Base-by-base conservation (phyloP, 2,329 filamentous ascomycete species). In the Penicillium paneum region DNA sequence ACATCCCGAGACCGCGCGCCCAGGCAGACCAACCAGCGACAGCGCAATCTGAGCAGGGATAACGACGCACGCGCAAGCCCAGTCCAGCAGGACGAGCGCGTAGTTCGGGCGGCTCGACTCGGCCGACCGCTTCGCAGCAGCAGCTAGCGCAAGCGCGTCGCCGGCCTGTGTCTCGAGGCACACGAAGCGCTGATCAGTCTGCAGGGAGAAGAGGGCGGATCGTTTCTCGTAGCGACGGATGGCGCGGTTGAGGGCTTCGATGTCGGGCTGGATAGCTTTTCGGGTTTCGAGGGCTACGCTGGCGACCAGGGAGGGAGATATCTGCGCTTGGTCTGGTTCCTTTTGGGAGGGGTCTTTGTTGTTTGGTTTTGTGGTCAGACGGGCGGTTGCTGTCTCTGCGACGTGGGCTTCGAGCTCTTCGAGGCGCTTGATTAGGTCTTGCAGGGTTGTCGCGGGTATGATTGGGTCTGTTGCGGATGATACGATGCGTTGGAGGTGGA, bases 221-320 rank as follows among this genome's bases (percentile, higher is more conserved):
- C 91, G 89, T 75, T 96, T 97, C 76, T 97, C 93, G 65, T 96
- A 96, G 34, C 91, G 85, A 19, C 93, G 83, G 41, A 97, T 88
- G 4, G 93, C 92, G 44, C 93, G 86, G 64, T 91, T 94, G 31
- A 97, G 78, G 0, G 91, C 90, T 64, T 97, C 92, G 6, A 97
- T 80, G 55, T 97, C 91, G 0, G 90, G 87, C 61, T 91, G 88
- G 11, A 93, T 78, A 28, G 79, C 77, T 56, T 83, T 83, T 39
- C 84, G 82, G 12, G 90, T 79, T 55, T 90, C 85, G 5, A 32
- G 7, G 11, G 70, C 64, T 17, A 77, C 68, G 55, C 77, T 74
- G 15, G 70, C 62, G 3, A 76, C 60, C 3, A 76, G 51, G 6
- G 76, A 65, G 55, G 68, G 70, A 59, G 78, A 32, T 21, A 17